Evolutionary conservation across 768 basidiomycete species (phyloP), one percentile per base, ranked within the genome.

Genomic region (Gymnopilus junonius): DNA sequence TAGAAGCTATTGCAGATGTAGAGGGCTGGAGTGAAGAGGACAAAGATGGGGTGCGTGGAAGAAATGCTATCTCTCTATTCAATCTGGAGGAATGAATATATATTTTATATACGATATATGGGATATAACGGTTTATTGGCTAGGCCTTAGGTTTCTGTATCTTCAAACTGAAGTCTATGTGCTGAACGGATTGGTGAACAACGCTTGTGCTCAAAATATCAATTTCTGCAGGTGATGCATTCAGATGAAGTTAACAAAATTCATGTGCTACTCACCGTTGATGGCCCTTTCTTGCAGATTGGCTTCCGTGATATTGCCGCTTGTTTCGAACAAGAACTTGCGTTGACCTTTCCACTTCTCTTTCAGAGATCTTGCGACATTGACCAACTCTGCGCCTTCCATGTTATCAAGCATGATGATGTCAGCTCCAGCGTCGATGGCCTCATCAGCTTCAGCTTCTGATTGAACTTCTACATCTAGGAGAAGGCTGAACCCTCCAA

Each of bases 151-250:
- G 84, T 67, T 83, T 84, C 76, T 96, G 95, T 64, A 99, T 90
- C 85, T 99, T 99, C 70, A 99, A 82, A 70, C 95, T 97, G 75
- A 96, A 99, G 75, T 99, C 97, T 65, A 99, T 89, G 71, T 97
- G 95, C 67, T 87, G 93, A 25, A 93, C 94, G 1, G 92, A 93
- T 75, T 98, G 94, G 68, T 96, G 95, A 25, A 95, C 92, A 8
- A 82, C 85, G 63, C 93, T 95, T 42, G 94, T 95, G 78, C 95
- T 92, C 75, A 97, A 70, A 70, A 99, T 96, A 74, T 99, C 97
- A 69, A 99, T 90, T 71, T 95, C 96, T 96, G 75, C 27, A 40
- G n/a, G 31, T 15, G 7, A 23, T 0, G 20, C 58, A 14, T 55
- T 40, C 21, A 58, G 31, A 23, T 29, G 25, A 4, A 21, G 29